Base-by-base conservation (phyloP, 371 early-diverging fungal genomes). In the Apophysomyces trapeziformis region DNA sequence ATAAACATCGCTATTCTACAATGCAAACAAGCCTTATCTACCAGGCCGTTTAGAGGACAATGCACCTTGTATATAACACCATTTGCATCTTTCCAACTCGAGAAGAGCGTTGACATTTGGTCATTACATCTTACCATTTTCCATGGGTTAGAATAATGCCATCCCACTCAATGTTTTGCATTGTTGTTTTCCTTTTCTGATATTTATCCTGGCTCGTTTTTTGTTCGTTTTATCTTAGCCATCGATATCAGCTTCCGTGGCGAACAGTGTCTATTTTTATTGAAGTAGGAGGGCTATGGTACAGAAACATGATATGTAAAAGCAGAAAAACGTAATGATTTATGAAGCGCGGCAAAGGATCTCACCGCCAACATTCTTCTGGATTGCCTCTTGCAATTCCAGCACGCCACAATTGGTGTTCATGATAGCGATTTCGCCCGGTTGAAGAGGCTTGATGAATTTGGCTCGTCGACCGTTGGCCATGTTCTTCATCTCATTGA, bases 341-440 rank as follows among this genome's bases (percentile, higher is more conserved):
- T 60, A 76, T 35, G 78, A 74, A 47, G 77, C 93, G 69, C 94
- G 86, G 70, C 95, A 94, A 57, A 98, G 77, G 54, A 98, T 80
- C 72, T 93, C 92, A 57, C 98, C 98, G 47, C 97, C 96, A 18
- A 93, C 87, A 46, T 90, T 87, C 74, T 90, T 84, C 72, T 88
- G 78, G 64, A 96, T 77, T 4, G 98, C 98, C 45, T 95, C 96
- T 70, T 95, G 91, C 63, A 97, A 67, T 68, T 97, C 97, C 60
- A 97, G 67, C 14, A 97, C 91, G n/a, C 98, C 98, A 68, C 88
- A 85, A 37, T 85, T 86, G 46, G 98, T 96, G 16, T 91, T 88
- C 38, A 98, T 73, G 60, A 97, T 92, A 37, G 95, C 91, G 66
- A 97, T 89, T 80, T 97, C 96, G 44, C 98, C 98, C 0, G 96